Base-by-base conservation (phyloP, 2,329 filamentous ascomycete species). In the Knufia petricola region DNA sequence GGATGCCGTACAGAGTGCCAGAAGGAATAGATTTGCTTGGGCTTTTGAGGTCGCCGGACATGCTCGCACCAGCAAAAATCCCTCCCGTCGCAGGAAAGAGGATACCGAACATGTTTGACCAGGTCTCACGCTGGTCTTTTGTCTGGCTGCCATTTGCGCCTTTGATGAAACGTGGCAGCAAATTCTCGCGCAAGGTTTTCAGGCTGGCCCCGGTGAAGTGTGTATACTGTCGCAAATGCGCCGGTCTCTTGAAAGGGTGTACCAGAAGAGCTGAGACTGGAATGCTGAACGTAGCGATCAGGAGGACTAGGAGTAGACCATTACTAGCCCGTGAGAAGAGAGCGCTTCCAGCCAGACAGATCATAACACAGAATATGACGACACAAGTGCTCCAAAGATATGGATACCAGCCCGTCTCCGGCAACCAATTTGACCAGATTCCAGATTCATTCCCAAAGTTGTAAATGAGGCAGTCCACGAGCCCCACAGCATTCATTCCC, bases 1-100 rank as follows among this genome's bases (percentile, higher is more conserved):
- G 68, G 62, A 90, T 78, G 2, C 86, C 86, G 66, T 80, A 85
- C 1, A 94, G 67, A 0, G 87, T 94, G n/a, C 87, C 87, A 53
- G 79, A 82, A 0, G 87, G 87, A 46, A 94, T 94, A 1, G 86
- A 79, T 63, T 82, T 86, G 71, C 85, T 90, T 0, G 87, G 87
- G 54, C 87, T 82, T 53, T 78, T 84, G 43, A 94, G 66, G 61
- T 94, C 87, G 15, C 87, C 87, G 6, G 87, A 94, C 87, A 94
- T 94, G 57, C 85, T 90, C 4, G 87, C 87, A 15, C 88, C 88
- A 39, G 76, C 75, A 58, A 79, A 77, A 21, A 78, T 79, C 3
- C 69, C 72, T 3, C 78, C 77, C 2, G 79, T 82, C 2, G 80
- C 79, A 30, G 87, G 86, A 58, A 92, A 94, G 1, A 94, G 68